A percentile compares a stretch with the other conserved stretches of the same genome.
phyloP scores from a whole-genome alignment of 2,329 filamentous ascomycete species.

The Dactylonectria estremocensis region DNA sequence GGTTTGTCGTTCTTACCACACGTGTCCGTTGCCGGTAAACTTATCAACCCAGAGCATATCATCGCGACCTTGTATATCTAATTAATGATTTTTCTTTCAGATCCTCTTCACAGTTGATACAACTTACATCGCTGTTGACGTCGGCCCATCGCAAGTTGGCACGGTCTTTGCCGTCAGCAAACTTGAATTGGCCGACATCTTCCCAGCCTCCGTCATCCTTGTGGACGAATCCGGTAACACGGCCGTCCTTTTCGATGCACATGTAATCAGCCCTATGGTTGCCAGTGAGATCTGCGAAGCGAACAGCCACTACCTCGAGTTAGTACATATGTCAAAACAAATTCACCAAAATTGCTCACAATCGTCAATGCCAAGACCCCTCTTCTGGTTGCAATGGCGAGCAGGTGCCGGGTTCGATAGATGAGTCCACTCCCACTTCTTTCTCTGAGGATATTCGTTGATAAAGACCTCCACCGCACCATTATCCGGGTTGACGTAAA shows the following conservation, averaged over 20 bases:
- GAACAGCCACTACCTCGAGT: slow-evolving; percentile 28
- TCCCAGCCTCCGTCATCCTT: slow-evolving; percentile 34
- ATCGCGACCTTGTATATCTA: too few species aligned
- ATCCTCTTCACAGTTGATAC: too few species aligned
- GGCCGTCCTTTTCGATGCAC: slow-evolving; percentile 49
- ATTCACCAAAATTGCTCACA: not conserved
- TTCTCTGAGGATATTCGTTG: slow-evolving; percentile 35
- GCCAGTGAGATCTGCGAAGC: slow-evolving; percentile 51
- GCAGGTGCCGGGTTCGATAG: slow-evolving; percentile 35
- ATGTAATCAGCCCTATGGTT: slow-evolving; percentile 50
- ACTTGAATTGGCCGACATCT: slow-evolving; percentile 47
- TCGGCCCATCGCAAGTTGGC: slow-evolving; percentile 56
- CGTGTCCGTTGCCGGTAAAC: slow-evolving; percentile 48
- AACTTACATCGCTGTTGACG: slow-evolving; percentile 57
- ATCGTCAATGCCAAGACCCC: slow-evolving; percentile 44
- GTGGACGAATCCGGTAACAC: slow-evolving; percentile 44
- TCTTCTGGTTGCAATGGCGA: too few species aligned
- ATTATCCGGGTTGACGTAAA: slow-evolving; percentile 48
- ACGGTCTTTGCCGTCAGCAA: slow-evolving; percentile 48
- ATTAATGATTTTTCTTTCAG: too few species aligned
- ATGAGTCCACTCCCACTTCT: not conserved
- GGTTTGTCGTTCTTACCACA: slow-evolving; percentile 16
- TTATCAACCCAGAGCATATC: slow-evolving; percentile 55
- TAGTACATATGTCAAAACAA: too few species aligned
- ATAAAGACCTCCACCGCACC: slow-evolving; percentile 45